Base-by-base conservation (phyloP, 805 yeast genomes). In the Candida nitratophila region DNA sequence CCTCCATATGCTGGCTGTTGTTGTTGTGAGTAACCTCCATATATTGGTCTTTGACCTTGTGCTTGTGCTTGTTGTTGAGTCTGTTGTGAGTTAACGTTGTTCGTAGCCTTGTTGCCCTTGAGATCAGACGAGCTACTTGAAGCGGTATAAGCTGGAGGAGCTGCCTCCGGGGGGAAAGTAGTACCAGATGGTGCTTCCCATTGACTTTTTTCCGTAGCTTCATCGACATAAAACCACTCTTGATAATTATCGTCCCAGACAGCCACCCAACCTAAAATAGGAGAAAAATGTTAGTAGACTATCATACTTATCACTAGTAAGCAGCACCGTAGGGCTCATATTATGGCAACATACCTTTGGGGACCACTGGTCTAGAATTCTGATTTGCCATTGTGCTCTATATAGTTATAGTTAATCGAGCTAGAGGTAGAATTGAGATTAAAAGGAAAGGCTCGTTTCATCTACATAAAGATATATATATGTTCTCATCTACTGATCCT, bases 181-280 rank as follows among this genome's bases (percentile, higher is more conserved):
- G 86, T 77, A 1, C 83, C 83, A 11, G 48, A 46, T 15, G 96
- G 97, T 14, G 81, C 78, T 43, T 86, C 96, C 98, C 98, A 91
- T 62, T 89, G 96, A 0, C 96, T 86, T 51, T 77, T 69, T 47
- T 85, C 83, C 14, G 86, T 76, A 15, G 70, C 56, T 50, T 85
- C 65, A 53, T 88, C 71, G n/a, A 91, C 96, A 56, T 81, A 91
- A 61, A 81, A 91, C 81, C 82, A 87, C 73, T 60, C 64, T 52
- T 51, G 70, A 59, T 84, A 84, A 45, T 80, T 70, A 11, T 79
- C 81, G 56, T 83, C 89, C 64, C 76, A 81, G 41, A 81, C 79
- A 37, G 93, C 83, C 47, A 80, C 65, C 90, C 90, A 84, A 4
- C 90, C 86, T 40, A 15, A 20, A 26, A 12, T 22, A 19, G 6